Percentiles rank a stretch among this genome's conserved stretches.
Evolutionary conservation across 108 stramenopile species (phyloP).

Genomic region (Parietichytrium sp.): DNA sequence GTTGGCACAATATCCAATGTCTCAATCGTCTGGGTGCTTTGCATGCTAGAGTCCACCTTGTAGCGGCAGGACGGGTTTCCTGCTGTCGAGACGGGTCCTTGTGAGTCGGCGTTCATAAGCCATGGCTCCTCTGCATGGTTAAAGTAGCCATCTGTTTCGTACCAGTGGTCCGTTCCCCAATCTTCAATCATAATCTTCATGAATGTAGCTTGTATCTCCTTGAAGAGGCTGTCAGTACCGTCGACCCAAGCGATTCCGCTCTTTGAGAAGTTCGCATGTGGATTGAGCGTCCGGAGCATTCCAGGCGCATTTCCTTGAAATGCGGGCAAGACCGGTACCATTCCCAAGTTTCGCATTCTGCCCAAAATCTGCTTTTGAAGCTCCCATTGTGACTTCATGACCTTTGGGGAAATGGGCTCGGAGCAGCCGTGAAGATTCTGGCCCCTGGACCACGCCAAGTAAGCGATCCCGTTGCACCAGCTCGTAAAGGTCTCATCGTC

Average conservation of each 20-base stretch:
- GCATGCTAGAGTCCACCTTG: background rate
- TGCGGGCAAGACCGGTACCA: constrained; percentile 56
- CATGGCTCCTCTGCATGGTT: constrained; percentile 58
- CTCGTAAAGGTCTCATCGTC: constrained; percentile 51
- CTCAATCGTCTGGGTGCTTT: background rate
- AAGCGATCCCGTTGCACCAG: constrained; percentile 66
- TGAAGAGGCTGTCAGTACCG: constrained; percentile 58
- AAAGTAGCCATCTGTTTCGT: constrained; percentile 63
- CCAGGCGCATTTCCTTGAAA: constrained; percentile 65
- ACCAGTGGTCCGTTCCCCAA: constrained; percentile 64
- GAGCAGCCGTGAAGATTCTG: constrained; percentile 60
- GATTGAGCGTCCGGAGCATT: constrained; percentile 47
- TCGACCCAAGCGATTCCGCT: constrained; percentile 37
- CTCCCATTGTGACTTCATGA: constrained; percentile 44
- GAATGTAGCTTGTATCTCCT: constrained; percentile 48
- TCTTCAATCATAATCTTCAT: constrained; percentile 54
- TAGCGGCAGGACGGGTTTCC: background rate
- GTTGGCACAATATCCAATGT: too few species aligned
- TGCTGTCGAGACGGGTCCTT: too few species aligned
- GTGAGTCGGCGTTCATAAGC: constrained; percentile 39
- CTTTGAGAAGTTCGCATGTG: constrained; percentile 54
- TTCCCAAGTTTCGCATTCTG: constrained; percentile 53
- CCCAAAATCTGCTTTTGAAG: constrained; percentile 52
- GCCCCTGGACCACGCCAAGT: constrained; percentile 61
- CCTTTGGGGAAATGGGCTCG: constrained; percentile 46